Evolutionary conservation across 2,329 filamentous ascomycete genomes (phyloP).

Genomic region (Fusarium drepaniforme): DNA sequence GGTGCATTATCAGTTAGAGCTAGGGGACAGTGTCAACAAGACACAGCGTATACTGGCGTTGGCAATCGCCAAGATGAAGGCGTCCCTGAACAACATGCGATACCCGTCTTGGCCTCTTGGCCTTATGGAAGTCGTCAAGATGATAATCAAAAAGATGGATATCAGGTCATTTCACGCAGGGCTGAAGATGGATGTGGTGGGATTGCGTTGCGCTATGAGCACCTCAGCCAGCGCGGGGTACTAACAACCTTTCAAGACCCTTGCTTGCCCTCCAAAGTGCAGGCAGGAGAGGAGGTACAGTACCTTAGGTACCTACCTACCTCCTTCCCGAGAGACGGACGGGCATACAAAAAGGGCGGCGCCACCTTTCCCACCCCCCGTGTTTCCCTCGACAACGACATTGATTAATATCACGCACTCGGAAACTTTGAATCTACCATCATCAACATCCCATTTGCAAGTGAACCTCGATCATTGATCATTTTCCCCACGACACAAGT

Average conservation of each 20-base stretch:
- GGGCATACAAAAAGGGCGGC: not conserved
- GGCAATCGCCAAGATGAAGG: not conserved
- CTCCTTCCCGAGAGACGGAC: not conserved
- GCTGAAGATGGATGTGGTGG: not conserved
- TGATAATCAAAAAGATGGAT: not conserved
- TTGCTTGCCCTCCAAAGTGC: not conserved
- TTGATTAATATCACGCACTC: constrained; percentile 1
- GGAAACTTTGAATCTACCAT: not conserved
- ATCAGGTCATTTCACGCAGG: not conserved
- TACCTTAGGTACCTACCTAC: not conserved
- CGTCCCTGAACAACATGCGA: not conserved
- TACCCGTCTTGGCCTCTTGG: not conserved
- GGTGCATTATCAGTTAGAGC: not conserved
- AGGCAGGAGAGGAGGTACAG: not conserved
- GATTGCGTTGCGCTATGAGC: not conserved
- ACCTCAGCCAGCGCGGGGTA: not conserved
- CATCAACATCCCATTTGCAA: not conserved
- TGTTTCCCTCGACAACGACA: not conserved
- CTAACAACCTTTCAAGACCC: not conserved
- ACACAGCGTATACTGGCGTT: not conserved
- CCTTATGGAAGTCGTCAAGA: not conserved
- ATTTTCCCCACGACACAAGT: not conserved
- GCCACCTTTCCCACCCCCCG: not conserved
- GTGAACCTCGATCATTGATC: not conserved
- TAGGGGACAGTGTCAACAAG: not conserved